Percentiles rank a stretch among this genome's conserved stretches.
Evolutionary conservation across 306 rosid genomes (phyloP).

Genomic region (Trichosanthes truncata): DNA sequence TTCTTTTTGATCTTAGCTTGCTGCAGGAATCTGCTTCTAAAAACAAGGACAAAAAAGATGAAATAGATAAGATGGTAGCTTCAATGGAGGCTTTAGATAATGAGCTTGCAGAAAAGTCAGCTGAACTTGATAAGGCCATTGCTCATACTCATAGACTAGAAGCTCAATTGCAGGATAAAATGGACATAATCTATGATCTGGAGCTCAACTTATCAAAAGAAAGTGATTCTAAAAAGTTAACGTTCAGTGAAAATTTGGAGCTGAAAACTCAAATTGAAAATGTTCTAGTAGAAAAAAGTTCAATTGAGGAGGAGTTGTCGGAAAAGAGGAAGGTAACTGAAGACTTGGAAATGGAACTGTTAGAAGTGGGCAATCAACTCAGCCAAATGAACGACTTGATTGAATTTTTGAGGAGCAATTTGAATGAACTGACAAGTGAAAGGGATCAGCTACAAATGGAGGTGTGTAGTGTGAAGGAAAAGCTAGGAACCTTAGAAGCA

Average conservation of each 20-base stretch:
- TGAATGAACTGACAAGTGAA: constrained; percentile 46
- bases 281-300: constrained; percentile 29
- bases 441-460: constrained; percentile 57
- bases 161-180: constrained; percentile 51
- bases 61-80: constrained; percentile 44
- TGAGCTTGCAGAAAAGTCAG: constrained; percentile 54
- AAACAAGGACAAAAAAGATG: constrained; percentile 68
- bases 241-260: constrained; percentile 38
- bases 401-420: constrained; percentile 30
- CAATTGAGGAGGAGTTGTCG: constrained; percentile 45
- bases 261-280: constrained; percentile 39
- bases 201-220: constrained; percentile 47
- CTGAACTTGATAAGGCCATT: constrained; percentile 48
- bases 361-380: constrained; percentile 48
- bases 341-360: constrained; percentile 60
- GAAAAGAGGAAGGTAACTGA: constrained; percentile 44
- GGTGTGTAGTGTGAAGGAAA: constrained; percentile 38
- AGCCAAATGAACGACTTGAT: constrained; percentile 45
- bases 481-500: constrained; percentile 51
- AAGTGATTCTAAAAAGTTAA: constrained; percentile 22
- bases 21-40: constrained; percentile 91
- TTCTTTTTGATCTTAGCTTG: constrained; percentile 80
- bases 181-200: constrained; percentile 35
- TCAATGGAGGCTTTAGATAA: constrained; percentile 49
- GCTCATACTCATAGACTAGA: constrained; percentile 42